Conservation (phyloP, 768 basidiomycete species). For the Collybiopsis luxurians region DNA sequence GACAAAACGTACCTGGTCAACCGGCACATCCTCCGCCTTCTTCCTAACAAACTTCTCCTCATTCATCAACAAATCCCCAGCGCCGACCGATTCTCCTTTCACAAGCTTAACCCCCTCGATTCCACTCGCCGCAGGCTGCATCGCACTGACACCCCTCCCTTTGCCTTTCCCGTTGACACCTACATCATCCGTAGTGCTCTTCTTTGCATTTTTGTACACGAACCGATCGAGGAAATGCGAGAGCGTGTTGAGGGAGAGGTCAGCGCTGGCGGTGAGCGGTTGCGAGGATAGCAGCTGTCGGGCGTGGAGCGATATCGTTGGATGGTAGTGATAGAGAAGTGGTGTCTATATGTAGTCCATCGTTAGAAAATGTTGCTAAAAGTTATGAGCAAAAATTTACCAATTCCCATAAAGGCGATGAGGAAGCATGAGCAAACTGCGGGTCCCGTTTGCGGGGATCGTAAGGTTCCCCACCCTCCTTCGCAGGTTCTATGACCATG, state of each 20-base stretch:
- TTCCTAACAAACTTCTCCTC: conserved; percentile 72
- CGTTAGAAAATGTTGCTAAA: too few relatives aligned
- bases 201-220: conserved; percentile 95
- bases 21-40: conserved; percentile 71
- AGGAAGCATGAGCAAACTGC: conserved; percentile 75
- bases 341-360: conserved; percentile 56
- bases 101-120: conserved; percentile 71
- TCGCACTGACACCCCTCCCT: conserved; percentile 80
- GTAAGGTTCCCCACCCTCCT: conserved; percentile 43
- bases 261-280: conserved; percentile 78
- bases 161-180: conserved; percentile 36
- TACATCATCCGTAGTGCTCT: conserved; percentile 29
- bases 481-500: conserved; percentile 30
- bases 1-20: conserved; percentile 66
- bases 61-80: conserved; percentile 56
- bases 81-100: conserved; percentile 49
- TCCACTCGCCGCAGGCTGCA: conserved; percentile 86
- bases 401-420: conserved; percentile 86
- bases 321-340: conserved; percentile 85
- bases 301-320: conserved; percentile 83
- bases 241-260: conserved; percentile 90
- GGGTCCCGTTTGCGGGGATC: conserved; percentile 92
- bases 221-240: conserved; percentile 96
- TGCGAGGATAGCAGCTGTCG: conserved; percentile 72
- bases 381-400: conserved; percentile 40